Evolutionary conservation across 2,329 filamentous ascomycete species (phyloP).

Genomic region (Xylariaceae sp.): DNA sequence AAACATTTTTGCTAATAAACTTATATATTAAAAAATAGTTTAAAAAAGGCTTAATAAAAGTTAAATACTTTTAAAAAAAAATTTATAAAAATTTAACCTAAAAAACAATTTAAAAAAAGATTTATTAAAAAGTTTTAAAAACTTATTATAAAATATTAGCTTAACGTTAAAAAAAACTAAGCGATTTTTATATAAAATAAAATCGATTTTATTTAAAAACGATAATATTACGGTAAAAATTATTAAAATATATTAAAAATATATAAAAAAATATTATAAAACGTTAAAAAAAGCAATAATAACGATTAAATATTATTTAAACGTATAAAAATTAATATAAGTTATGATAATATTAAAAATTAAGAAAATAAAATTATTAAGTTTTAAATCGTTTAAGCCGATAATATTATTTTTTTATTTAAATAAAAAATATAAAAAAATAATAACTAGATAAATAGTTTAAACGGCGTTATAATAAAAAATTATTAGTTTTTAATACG

Average conservation of each 20-base stretch:
- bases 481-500: neutral
- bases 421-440: neutral
- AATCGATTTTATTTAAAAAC: neutral
- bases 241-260: neutral
- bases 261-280: neutral
- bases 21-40: neutral
- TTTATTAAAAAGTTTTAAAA: neutral
- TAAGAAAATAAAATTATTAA: neutral
- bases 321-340: neutral
- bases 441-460: neutral
- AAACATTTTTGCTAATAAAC: neutral
- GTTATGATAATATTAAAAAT: neutral
- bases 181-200: neutral
- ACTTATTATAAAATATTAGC: neutral
- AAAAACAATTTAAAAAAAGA: neutral
- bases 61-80: neutral
- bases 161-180: too few species aligned
- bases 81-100: neutral
- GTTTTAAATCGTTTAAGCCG: neutral
- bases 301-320: neutral
- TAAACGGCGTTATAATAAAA: neutral
- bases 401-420: neutral
- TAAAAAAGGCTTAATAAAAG: neutral
- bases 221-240: neutral
- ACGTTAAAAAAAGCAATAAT: neutral